These are phyloP conservation scores for Xylaria sp. DNA, from an alignment of 2,329 filamentous ascomycete genomes.

Conservation along the genomic window DNA sequence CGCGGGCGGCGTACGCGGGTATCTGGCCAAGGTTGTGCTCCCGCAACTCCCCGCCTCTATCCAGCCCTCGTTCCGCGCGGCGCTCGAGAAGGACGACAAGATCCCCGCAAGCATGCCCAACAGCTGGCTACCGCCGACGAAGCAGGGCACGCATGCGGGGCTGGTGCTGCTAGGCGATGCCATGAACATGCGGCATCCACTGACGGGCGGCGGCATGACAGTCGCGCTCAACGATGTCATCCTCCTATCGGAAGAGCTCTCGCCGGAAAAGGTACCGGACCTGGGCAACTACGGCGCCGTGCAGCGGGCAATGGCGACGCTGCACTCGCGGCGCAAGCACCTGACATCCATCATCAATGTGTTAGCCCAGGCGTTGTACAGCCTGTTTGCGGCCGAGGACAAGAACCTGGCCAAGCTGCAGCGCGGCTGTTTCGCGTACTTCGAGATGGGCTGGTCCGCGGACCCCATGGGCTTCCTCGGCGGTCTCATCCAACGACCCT, in stretches of 20 bases:
- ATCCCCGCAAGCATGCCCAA: conserved; percentile 92
- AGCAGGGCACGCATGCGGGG: conserved; percentile 75
- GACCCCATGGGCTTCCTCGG: conserved; percentile 85
- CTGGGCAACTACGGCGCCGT: conserved; percentile 76
- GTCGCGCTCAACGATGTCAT: conserved; percentile 95
- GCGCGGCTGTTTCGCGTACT: conserved; percentile 92
- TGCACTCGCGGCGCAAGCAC: conserved; percentile 89
- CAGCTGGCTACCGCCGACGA: conserved; percentile 84
- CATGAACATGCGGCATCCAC: conserved; percentile 98
- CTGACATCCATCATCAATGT: conserved; percentile 94
- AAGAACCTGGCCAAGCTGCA: conserved; percentile 82
- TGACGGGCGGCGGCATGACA: conserved; percentile 98
- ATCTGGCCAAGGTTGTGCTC: conserved; percentile 82
- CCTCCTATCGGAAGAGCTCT: conserved; percentile 78
- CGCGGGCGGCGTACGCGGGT: conserved; percentile 84
- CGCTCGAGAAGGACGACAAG: conserved; percentile 77
- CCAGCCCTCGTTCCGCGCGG: conserved; percentile 77
- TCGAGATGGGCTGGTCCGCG: conserved; percentile 78
- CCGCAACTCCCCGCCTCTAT: conserved; percentile 79
- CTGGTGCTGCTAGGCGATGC: conserved; percentile 90
- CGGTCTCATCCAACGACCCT: conserved; percentile 81
- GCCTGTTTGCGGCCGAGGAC: conserved; percentile 88
- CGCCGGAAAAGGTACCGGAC: conserved; percentile 73
- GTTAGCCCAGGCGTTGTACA: conserved; percentile 93
- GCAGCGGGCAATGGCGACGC: conserved; percentile 73